Evolutionary conservation across 768 basidiomycete genomes (phyloP).

Genomic region (Hemileccinum impolitum): DNA sequence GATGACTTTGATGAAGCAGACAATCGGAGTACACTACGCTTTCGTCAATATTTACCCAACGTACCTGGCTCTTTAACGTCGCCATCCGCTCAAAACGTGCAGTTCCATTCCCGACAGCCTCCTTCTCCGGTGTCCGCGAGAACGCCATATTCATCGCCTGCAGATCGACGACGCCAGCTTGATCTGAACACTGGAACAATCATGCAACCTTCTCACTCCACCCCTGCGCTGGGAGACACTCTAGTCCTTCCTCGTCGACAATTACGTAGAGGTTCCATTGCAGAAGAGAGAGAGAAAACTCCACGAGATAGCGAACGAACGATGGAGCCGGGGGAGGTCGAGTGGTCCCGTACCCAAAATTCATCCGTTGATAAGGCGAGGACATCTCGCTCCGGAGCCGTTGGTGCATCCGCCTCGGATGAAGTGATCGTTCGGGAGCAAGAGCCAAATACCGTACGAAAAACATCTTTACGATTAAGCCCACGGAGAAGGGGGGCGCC

Average conservation of each 20-base stretch:
- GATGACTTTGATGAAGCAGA: constrained; percentile 62
- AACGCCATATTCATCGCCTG: constrained; percentile 19
- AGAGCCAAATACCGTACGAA: constrained; percentile 13
- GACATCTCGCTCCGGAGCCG: constrained; percentile 13
- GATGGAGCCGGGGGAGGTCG: constrained; percentile 17
- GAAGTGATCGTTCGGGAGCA: constrained; percentile 18
- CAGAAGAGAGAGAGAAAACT: constrained; percentile 23
- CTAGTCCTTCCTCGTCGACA: constrained; percentile 23
- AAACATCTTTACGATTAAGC: constrained; percentile 13
- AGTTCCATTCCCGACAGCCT: constrained; percentile 38
- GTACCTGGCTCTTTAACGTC: constrained; percentile 26
- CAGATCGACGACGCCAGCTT: constrained; percentile 25
- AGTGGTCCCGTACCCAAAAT: constrained; percentile 16
- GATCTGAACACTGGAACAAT: constrained; percentile 17
- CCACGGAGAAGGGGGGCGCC: constrained; percentile 19
- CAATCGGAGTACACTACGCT: constrained; percentile 43
- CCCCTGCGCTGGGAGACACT: constrained; percentile 32
- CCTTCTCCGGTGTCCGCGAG: constrained; percentile 33
- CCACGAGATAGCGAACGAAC: constrained; percentile 24
- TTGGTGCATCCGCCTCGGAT: constrained; percentile 20
- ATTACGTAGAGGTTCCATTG: constrained; percentile 27
- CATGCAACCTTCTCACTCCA: constrained; percentile 27
- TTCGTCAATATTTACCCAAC: constrained; percentile 33
- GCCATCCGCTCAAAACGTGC: constrained; percentile 39
- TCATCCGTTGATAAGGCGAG: constrained; percentile 17